Conservation (phyloP, 2,329 filamentous ascomycete genomes). For the Trichoderma gracile region DNA sequence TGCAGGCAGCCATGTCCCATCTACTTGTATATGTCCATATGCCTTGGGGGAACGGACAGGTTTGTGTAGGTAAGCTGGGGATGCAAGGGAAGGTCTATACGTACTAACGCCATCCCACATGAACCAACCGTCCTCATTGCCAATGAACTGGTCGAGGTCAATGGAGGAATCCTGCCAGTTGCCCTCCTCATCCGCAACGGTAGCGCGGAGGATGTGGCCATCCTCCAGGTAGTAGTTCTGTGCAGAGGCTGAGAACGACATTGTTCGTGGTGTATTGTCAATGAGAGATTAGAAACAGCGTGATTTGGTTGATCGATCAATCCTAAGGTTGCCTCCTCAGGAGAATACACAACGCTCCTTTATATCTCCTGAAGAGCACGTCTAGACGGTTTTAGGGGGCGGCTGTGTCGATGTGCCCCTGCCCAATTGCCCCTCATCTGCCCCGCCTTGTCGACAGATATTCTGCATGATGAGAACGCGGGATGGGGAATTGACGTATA, state of each 20-base stretch:
- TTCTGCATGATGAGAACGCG: background rate
- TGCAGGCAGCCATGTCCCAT: background rate
- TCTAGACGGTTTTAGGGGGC: background rate
- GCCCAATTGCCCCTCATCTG: conserved; percentile 13
- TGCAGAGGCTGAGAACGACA: conserved; percentile 25
- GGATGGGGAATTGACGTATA: background rate
- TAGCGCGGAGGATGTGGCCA: conserved; percentile 26
- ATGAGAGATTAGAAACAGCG: background rate
- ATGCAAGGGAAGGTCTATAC: background rate
- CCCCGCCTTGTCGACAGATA: conserved; percentile 1
- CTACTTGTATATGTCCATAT: too few relatives aligned
- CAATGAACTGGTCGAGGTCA: conserved; percentile 26
- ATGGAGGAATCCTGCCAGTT: conserved; percentile 8
- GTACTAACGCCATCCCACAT: conserved; percentile 27
- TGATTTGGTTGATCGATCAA: background rate
- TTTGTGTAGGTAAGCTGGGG: background rate
- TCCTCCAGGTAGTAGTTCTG: conserved; percentile 20
- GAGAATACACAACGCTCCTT: background rate
- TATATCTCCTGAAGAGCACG: background rate
- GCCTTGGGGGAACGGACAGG: too few relatives aligned
- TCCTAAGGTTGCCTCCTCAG: background rate
- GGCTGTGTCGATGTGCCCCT: conserved; percentile 9
- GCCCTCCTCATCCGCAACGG: conserved; percentile 1
- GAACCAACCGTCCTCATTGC: conserved; percentile 28
- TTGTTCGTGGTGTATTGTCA: background rate